Evolutionary conservation across 2,329 filamentous ascomycete species (phyloP), one percentile per base, ranked within the genome.

Genomic region (Fusarium chaquense): DNA sequence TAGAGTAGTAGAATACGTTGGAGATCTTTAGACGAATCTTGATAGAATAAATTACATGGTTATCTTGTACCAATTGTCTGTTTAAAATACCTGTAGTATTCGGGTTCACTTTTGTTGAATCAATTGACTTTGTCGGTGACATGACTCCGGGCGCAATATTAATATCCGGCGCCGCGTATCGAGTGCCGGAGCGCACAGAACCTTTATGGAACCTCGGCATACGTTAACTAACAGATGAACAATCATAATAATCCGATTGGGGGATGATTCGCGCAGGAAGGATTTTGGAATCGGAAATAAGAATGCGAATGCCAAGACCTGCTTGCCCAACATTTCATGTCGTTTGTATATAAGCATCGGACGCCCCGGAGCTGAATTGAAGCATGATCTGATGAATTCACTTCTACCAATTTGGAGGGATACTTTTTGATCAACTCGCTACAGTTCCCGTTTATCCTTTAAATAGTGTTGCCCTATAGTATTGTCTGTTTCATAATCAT

Each of bases 131-230:
- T 18, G 24, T 12, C 49, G 33, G 49, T 28, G 20, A 51, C 28
- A 51, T 16, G 24, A 10, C 13, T 51, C 49, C 49, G 49, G 32
- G 22, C 10, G 5, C 16, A 15, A 7, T 15, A 0, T 40, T 9
- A 11, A 51, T 40, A 6, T 45, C 59, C 45, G 46, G 40, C 24
- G 22, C 8, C 44, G 58, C 36, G 38, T 3, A 51, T 30, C 20
- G 2, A 60, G 24, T 15, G 22, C 59, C 45, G 45, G 59, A 61
- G 22, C 16, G 28, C 24, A 5, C 20, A 13, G 32, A 62, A 44
- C 43, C 57, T 51, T 13, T 35, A 40, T 35, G 24, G 49, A 40
- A 26, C 12, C 6, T 40, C 8, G 13, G 4, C 30, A 26, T 33
- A 13, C 12, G 11, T 49, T 4, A 22, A 10, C 10, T 22, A 35